Conservation (phyloP, 306 rosid species). For the Quercus wislizeni region DNA sequence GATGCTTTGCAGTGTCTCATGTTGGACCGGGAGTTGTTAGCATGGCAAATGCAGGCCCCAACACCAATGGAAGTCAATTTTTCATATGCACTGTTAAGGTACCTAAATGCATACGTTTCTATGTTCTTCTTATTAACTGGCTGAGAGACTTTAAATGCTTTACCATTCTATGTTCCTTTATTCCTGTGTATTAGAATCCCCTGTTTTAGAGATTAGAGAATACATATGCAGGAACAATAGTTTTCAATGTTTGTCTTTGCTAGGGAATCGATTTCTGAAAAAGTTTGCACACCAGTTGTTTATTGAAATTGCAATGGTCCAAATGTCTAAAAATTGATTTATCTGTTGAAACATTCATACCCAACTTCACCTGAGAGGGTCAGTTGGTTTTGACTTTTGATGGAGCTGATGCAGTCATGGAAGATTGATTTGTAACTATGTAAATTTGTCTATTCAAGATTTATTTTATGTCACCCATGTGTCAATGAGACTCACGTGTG, state of each 20-base stretch:
- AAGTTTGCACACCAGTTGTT: neutral
- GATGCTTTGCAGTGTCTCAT: constrained; percentile 61
- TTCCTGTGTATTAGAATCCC: neutral
- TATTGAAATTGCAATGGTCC: neutral
- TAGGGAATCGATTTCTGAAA: neutral
- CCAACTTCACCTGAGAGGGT: too few species aligned
- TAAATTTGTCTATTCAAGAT: too few species aligned
- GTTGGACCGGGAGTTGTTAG: constrained; percentile 86
- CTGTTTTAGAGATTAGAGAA: neutral
- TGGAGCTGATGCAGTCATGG: too few species aligned
- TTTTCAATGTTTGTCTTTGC: neutral
- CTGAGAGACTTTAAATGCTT: neutral
- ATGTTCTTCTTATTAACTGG: neutral
- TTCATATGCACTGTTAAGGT: constrained; percentile 97
- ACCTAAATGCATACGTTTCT: constrained; percentile 7
- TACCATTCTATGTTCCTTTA: neutral
- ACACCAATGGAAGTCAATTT: constrained; percentile 96
- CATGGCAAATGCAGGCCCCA: constrained; percentile 99
- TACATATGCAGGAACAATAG: neutral
- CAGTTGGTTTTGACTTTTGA: too few species aligned
- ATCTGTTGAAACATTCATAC: too few species aligned
- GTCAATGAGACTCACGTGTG: too few species aligned
- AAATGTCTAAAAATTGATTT: neutral
- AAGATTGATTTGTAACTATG: too few species aligned
- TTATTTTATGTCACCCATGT: too few species aligned